Conservation (phyloP, 805 yeast genomes). For the Yamadazyma sp. region DNA sequence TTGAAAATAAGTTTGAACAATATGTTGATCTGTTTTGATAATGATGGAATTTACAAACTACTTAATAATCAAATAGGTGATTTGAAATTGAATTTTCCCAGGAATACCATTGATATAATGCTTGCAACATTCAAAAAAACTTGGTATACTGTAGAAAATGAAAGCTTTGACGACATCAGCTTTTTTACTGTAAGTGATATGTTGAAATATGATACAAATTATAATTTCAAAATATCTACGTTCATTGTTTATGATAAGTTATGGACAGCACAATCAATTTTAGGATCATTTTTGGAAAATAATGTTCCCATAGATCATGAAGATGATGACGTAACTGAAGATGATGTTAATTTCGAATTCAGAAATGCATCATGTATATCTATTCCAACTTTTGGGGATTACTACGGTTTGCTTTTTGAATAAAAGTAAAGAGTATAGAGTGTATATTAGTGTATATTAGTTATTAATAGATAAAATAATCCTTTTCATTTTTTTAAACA, state of each 20-base stretch:
- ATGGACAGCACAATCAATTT: slow-evolving; percentile 8
- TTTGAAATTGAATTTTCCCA: not conserved
- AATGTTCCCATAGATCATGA: slow-evolving; percentile 8
- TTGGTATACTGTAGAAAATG: slow-evolving; percentile 5
- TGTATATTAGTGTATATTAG: too few relatives aligned
- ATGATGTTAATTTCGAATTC: slow-evolving; percentile 6
- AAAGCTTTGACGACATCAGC: slow-evolving; percentile 2
- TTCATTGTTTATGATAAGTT: slow-evolving; percentile 9
- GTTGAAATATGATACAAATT: slow-evolving; percentile 4
- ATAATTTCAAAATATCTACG: slow-evolving; percentile 3
- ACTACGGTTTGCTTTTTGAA: slow-evolving; percentile 6
- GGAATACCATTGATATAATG: slow-evolving; percentile 1
- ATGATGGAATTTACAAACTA: slow-evolving; percentile 9
- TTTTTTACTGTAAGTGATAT: slow-evolving; percentile 8
- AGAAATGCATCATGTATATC: slow-evolving; percentile 1
- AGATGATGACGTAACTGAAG: slow-evolving; percentile 1
- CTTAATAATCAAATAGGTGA: slow-evolving; percentile 3
- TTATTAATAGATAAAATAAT: too few relatives aligned
- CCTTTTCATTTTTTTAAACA: too few relatives aligned
- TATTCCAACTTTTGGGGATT: slow-evolving; percentile 3
- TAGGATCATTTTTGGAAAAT: slow-evolving; percentile 9
- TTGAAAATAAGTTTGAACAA: slow-evolving; percentile 7
- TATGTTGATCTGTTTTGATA: slow-evolving; percentile 7
- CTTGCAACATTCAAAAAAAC: not conserved
- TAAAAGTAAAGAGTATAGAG: too few relatives aligned